phyloP scores from a whole-genome alignment of 2,329 filamentous ascomycete genomes.

The Scedosporium minutisporum region DNA sequence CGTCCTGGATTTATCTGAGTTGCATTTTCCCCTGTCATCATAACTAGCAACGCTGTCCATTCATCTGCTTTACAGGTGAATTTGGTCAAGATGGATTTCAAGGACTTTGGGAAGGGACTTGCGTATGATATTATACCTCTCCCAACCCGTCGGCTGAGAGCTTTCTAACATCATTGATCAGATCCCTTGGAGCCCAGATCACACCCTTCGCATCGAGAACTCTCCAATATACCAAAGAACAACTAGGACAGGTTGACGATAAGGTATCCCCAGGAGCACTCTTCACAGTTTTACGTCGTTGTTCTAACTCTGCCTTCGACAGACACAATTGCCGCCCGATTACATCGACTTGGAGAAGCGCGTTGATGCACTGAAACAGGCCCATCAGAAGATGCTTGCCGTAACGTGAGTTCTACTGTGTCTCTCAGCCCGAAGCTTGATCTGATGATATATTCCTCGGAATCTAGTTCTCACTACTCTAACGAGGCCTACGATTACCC shows the following conservation, averaged over 20 bases:
- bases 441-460: neutral
- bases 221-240: constrained; percentile 96
- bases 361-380: constrained; percentile 92
- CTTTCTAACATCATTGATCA: constrained; percentile 18
- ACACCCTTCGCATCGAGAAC: constrained; percentile 89
- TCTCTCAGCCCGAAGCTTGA: neutral
- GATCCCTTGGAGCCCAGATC: constrained; percentile 65
- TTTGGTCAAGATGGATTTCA: constrained; percentile 43
- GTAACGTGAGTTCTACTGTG: constrained; percentile 60
- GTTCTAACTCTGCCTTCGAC: constrained; percentile 6
- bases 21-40: too few species aligned
- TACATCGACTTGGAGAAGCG: constrained; percentile 98
- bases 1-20: too few species aligned
- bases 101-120: constrained; percentile 46
- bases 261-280: constrained; percentile 49
- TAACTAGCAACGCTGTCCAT: too few species aligned
- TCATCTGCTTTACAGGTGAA: neutral
- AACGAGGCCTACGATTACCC: constrained; percentile 90
- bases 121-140: constrained; percentile 29
- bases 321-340: constrained; percentile 94
- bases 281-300: neutral
- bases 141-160: constrained; percentile 1
- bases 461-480: constrained; percentile 73
- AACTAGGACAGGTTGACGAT: constrained; percentile 88
- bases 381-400: constrained; percentile 92